A percentile compares a stretch with the other conserved stretches of the same genome.
Conservation (phyloP, 1,284 basidiomycete genomes). For the Moesziomyces sp. region DNA sequence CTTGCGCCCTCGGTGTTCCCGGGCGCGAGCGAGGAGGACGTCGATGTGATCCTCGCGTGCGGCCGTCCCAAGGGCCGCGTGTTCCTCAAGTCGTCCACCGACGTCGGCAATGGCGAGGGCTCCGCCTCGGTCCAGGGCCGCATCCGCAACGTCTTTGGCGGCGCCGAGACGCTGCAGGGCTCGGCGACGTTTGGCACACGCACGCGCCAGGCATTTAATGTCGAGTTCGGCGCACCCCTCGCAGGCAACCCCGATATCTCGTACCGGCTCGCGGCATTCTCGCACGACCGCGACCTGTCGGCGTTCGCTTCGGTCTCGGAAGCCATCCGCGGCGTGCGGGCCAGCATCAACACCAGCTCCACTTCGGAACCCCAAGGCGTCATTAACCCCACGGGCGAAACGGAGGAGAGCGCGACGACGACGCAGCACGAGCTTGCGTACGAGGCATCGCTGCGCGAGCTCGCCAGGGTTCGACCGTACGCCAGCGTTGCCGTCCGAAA, state of each 20-base stretch:
- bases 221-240: constrained; percentile 61
- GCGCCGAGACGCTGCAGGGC: constrained; percentile 87
- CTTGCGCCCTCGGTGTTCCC: constrained; percentile 76
- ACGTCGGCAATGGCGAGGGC: constrained; percentile 93
- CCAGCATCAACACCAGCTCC: constrained; percentile 74
- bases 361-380: constrained; percentile 22
- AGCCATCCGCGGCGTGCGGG: constrained; percentile 75
- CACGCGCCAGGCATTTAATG: constrained; percentile 80
- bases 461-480: constrained; percentile 49
- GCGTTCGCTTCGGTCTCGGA: constrained; percentile 79
- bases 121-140: constrained; percentile 69
- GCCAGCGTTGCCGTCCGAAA: constrained; percentile 48
- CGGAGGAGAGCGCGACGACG: constrained; percentile 26
- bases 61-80: constrained; percentile 79
- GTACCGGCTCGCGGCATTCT: constrained; percentile 75
- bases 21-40: constrained; percentile 75
- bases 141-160: constrained; percentile 82
- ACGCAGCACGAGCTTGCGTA: constrained; percentile 60
- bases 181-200: constrained; percentile 86
- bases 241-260: constrained; percentile 73
- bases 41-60: constrained; percentile 85
- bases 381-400: constrained; percentile 28
- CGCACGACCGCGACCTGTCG: constrained; percentile 77
- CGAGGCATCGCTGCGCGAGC: constrained; percentile 50
- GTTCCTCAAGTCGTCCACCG: constrained; percentile 86